Percentiles rank a stretch among this genome's conserved stretches.
Evolutionary conservation across 129 eudicot genomes (phyloP).

Genomic region (Heracleum sosnowskyi): DNA sequence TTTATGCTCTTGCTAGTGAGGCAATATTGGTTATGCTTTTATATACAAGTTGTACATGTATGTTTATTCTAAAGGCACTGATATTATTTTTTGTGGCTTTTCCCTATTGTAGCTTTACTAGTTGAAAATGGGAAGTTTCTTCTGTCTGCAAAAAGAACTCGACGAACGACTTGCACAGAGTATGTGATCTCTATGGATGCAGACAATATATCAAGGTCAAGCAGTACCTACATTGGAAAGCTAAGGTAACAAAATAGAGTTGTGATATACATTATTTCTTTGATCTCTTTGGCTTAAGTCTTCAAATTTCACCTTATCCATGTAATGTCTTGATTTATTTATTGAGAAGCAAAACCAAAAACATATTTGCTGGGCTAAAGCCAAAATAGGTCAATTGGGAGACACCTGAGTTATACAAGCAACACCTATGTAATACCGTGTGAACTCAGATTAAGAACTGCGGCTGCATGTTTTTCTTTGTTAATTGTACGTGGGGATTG

Average conservation of each 20-base stretch:
- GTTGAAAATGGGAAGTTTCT: constrained; percentile 85
- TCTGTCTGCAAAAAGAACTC: constrained; percentile 83
- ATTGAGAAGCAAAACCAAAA: neutral
- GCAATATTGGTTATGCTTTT: neutral
- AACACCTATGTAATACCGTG: neutral
- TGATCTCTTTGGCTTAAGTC: neutral
- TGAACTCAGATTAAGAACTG: no score
- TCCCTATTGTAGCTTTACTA: constrained; percentile 53
- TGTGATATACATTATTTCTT: neutral
- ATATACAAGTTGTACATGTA: neutral
- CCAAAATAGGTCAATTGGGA: neutral
- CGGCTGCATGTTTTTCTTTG: neutral
- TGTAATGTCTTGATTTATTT: neutral
- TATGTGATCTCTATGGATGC: constrained; percentile 80
- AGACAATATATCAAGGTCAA: constrained; percentile 79
- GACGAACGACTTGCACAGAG: constrained; percentile 84
- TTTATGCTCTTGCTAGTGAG: neutral
- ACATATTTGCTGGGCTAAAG: neutral
- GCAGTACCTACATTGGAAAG: constrained; percentile 80
- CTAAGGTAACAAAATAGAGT: constrained; percentile 34
- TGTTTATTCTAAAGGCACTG: neutral
- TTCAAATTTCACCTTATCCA: neutral
- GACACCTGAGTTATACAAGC: neutral
- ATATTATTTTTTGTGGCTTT: constrained; percentile 6
- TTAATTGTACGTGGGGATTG: neutral